Evolutionary conservation across 768 basidiomycete genomes (phyloP), one percentile per base, ranked within the genome.

Genomic region (Serendipita sp.): DNA sequence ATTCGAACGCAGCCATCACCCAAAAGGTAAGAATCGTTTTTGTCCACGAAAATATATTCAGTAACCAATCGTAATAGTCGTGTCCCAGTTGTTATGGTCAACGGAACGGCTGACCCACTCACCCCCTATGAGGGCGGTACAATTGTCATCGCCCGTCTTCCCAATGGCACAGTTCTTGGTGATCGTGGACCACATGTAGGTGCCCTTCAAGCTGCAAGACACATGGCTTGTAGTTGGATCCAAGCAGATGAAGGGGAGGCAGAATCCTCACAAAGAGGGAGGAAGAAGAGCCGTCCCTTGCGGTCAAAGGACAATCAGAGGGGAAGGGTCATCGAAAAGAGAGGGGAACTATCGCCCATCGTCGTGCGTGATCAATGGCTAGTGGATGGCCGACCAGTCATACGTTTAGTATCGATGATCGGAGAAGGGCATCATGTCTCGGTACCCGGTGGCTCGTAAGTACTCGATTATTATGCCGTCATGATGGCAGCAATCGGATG

Each of bases 371-470:
- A 60, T 10, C 16, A 60, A 27, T 60, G 55, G 55, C 18, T 18
- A 1, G 55, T 29, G 27, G 55, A n/a, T 10, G 18, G 18, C 8
- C 55, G 55, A 27, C 55, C 55, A 10, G 55, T 60, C 16, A 29
- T 60, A 10, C 55, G 55, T 4, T 34, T 60, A n/a, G 55, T 60
- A 8, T 60, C 55, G 4, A 27, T 60, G 55, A n/a, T 60, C 16
- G 55, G 55, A 27, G 55, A 60, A 18, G 55, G 55, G 10, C 55
- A 60, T 60, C 55, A 60, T 34, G 33, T 60, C 8, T 60, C 55
- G 8, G 55, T 60, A 27, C 55, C 55, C 27, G 55, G 55, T 60
- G 55, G 55, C 27, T 60, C 55, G 55, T 60, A 37, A 60, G 55
- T 60, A 40, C 13, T 13, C 40, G 40, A 13, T 40, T 40, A 13